Conservation (phyloP, 805 yeast genomes). For the Saccharomycopsis babjevae region DNA sequence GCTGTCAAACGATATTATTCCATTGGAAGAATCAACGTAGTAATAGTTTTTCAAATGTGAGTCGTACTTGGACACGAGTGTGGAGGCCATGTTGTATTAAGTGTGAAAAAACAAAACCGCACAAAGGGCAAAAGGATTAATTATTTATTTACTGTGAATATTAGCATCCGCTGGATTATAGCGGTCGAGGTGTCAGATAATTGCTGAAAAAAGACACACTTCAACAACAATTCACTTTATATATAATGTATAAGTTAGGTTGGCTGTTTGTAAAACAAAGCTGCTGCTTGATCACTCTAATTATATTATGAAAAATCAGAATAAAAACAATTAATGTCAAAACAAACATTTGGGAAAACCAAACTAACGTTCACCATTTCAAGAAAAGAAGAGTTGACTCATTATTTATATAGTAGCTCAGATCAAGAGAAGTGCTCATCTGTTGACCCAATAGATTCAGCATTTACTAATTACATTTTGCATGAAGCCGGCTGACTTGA, state of each 20-base stretch:
- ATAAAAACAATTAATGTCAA: not conserved
- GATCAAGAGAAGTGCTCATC: not conserved
- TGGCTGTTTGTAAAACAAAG: too few relatives aligned
- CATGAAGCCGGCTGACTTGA: not conserved
- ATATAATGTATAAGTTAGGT: too few relatives aligned
- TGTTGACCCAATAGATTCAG: too few relatives aligned
- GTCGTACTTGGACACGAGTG: conserved; percentile 5
- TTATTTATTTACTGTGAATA: too few relatives aligned
- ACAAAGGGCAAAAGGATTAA: too few relatives aligned
- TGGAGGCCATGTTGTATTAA: not conserved
- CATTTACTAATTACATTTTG: not conserved
- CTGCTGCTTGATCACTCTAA: too few relatives aligned
- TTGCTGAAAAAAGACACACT: too few relatives aligned
- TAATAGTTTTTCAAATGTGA: conserved; percentile 5
- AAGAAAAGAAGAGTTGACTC: not conserved
- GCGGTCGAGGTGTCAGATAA: too few relatives aligned
- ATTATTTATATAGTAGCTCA: not conserved
- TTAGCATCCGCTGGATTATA: too few relatives aligned
- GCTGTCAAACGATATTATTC: conserved; percentile 12
- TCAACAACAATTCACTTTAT: too few relatives aligned
- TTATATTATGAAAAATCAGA: too few relatives aligned
- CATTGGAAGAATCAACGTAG: conserved; percentile 5
- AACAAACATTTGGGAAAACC: not conserved
- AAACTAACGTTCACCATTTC: not conserved
- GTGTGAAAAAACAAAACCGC: too few relatives aligned